These are phyloP conservation scores for Rusavskia elegans DNA, from an alignment of 495 filamentous ascomycete genomes.

Conservation along the genomic window DNA sequence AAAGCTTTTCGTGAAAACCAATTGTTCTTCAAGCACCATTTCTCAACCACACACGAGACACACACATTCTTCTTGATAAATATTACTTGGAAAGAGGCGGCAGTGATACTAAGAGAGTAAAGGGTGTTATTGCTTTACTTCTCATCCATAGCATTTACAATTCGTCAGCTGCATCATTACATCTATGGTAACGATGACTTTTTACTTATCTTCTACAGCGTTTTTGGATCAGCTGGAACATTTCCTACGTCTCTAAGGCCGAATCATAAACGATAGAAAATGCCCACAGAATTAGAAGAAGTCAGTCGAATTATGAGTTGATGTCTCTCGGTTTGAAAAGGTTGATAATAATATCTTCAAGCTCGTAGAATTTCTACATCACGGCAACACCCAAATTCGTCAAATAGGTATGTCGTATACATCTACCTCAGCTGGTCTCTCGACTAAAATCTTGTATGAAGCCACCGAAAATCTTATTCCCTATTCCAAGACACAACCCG, in stretches of 20 bases:
- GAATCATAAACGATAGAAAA: constrained; percentile 17
- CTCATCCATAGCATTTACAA: no score
- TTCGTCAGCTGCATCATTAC: no score
- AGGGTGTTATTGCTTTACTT: no score
- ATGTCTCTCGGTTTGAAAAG: not conserved
- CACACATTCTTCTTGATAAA: no score
- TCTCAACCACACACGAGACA: no score
- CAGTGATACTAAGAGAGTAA: no score
- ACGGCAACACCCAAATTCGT: constrained; percentile 75
- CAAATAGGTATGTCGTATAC: constrained; percentile 39
- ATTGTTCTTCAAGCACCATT: no score
- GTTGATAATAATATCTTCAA: constrained; percentile 16
- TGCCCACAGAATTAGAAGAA: constrained; percentile 77
- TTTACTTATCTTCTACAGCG: no score
- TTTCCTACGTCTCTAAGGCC: not conserved
- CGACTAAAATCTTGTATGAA: constrained; percentile 8
- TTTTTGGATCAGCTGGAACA: no score
- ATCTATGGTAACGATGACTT: no score
- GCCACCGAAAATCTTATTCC: constrained; percentile 76
- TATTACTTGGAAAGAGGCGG: no score
- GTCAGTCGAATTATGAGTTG: constrained; percentile 24
- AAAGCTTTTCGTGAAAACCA: no score
- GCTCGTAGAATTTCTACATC: constrained; percentile 84
- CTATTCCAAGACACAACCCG: constrained; percentile 61
- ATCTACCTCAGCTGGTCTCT: not conserved